A percentile compares a stretch with the other conserved stretches of the same genome.
phyloP scores from a whole-genome alignment of 2,329 filamentous ascomycete species.

The Nemania abortiva region DNA sequence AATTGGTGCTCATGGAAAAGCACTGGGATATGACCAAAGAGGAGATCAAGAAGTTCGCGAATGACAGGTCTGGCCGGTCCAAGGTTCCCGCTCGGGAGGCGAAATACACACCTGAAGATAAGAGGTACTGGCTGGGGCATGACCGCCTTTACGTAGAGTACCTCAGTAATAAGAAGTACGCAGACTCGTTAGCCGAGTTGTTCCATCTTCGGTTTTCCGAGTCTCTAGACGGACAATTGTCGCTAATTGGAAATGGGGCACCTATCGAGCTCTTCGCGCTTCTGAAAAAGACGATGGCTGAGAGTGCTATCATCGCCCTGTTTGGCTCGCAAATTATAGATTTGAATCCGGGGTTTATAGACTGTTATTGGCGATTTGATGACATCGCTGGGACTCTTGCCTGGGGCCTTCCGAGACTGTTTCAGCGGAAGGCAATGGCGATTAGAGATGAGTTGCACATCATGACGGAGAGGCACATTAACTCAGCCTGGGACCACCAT shows the following conservation, averaged over 20 bases:
- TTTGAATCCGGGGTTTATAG: constrained; percentile 44
- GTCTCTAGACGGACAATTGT: constrained; percentile 16
- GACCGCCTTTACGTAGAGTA: constrained; percentile 37
- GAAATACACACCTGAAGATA: constrained; percentile 24
- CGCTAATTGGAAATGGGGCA: not conserved
- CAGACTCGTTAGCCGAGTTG: constrained; percentile 21
- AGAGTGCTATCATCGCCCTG: constrained; percentile 41
- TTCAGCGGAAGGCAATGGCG: constrained; percentile 38
- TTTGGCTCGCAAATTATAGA: constrained; percentile 45
- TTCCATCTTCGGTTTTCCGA: constrained; percentile 38
- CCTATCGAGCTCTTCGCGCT: not conserved
- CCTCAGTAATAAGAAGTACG: constrained; percentile 33
- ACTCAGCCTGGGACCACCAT: constrained; percentile 35
- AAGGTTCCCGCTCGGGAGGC: constrained; percentile 37
- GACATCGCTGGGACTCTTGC: constrained; percentile 32
- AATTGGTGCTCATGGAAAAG: constrained; percentile 34
- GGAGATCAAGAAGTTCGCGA: constrained; percentile 36
- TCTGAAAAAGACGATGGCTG: constrained; percentile 38
- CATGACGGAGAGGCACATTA: constrained; percentile 33
- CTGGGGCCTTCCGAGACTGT: constrained; percentile 44
- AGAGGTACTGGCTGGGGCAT: constrained; percentile 44
- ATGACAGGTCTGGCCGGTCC: constrained; percentile 37
- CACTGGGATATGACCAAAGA: constrained; percentile 28
- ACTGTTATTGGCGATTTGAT: constrained; percentile 31
- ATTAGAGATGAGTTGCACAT: constrained; percentile 38